Evolutionary conservation across 2,329 filamentous ascomycete genomes (phyloP), one percentile per base, ranked within the genome.

Genomic region (Fusarium penzigii): DNA sequence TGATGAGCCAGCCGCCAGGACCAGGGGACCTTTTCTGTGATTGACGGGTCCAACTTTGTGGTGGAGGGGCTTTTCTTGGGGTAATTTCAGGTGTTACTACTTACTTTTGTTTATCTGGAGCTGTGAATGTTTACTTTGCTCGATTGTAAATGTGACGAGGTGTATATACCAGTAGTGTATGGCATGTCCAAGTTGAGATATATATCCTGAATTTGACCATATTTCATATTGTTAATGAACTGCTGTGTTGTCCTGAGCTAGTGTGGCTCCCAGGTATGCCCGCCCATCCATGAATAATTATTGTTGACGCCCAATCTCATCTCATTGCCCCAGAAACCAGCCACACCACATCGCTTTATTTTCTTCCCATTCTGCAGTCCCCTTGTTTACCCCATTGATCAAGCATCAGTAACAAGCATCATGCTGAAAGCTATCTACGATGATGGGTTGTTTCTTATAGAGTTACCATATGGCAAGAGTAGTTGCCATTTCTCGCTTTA

Each of bases 291-390:
- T 25, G 5, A 4, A 25, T 25, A 54, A 52, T 46, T 40, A 53
- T 62, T 62, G 59, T 65, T 63, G 59, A 63, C 61, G 63, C 63
- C 63, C 59, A 63, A 65, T 57, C 59, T 58, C 61, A 65, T 57
- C 59, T 58, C 61, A 65, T 65, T 65, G 63, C 63, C 60, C 58
- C 59, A 65, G 63, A 65, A 65, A 65, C 32, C 49, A 53, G 51
- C 51, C 54, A 55, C 57, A 43, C 53, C 7, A 25, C 20, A 25
- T 25, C 7, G 20, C 44, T 44, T 43, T 20, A 36, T 36, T 36
- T 36, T 36, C 32, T 36, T 36, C 9, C 10, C 6, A 32, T 32
- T 32, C 11, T 6, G 11, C 29, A 32, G n/a, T n/a, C n/a, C n/a
- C n/a, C n/a, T 32, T 32, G 29, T 32, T 11, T 32, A 32, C 29